Conservation (phyloP, 169 alveolate genomes). For the Plasmodium ovale region DNA sequence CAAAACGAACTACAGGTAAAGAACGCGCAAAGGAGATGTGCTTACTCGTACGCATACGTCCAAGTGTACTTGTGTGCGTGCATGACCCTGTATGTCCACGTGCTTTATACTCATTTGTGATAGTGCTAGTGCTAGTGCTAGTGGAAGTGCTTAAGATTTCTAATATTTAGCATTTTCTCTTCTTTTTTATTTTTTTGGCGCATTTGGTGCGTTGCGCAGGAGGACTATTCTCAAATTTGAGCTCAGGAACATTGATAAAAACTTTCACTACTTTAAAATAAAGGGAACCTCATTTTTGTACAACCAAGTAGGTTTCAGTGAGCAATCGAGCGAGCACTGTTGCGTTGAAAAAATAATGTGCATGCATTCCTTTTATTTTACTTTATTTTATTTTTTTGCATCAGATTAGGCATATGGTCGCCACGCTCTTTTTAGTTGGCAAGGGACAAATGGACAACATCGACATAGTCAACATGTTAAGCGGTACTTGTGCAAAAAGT, state of each 20-base stretch:
- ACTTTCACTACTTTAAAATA: slow-evolving; percentile 65
- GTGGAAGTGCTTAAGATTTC: too few relatives aligned
- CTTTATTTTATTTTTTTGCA: background rate
- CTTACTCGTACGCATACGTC: background rate
- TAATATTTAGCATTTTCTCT: too few relatives aligned
- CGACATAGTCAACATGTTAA: slow-evolving; percentile 22
- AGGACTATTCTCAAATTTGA: slow-evolving; percentile 43
- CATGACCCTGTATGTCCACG: too few relatives aligned
- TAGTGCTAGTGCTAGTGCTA: too few relatives aligned
- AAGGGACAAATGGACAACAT: slow-evolving; percentile 7
- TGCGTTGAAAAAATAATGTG: background rate
- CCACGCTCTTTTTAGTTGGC: slow-evolving; percentile 52
- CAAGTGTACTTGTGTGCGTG: background rate
- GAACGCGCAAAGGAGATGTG: background rate
- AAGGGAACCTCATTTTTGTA: slow-evolving; percentile 64
- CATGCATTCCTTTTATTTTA: too few relatives aligned
- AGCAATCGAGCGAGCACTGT: too few relatives aligned
- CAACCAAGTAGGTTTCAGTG: slow-evolving; percentile 62
- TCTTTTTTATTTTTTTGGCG: background rate
- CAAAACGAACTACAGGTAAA: slow-evolving; percentile 36
- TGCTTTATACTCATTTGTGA: too few relatives aligned
- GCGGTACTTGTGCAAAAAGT: background rate
- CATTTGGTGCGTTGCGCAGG: background rate
- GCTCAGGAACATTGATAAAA: slow-evolving; percentile 24
- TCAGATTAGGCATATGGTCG: slow-evolving; percentile 75